phyloP scores from a whole-genome alignment of 2,329 filamentous ascomycete genomes.

The Colletotrichum godetiae region DNA sequence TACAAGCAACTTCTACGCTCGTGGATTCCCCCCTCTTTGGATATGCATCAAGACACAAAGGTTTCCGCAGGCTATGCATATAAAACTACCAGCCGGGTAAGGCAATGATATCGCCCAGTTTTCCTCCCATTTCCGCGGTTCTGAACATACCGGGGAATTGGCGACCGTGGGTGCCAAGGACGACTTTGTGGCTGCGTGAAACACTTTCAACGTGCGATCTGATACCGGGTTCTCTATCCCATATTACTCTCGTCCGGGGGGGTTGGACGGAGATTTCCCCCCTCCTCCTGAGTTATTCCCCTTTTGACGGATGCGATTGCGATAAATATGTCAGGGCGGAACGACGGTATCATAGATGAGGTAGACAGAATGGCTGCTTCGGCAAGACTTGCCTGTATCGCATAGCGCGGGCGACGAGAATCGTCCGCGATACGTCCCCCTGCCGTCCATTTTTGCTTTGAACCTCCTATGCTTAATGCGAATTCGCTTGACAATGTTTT shows the following conservation, averaged over 20 bases:
- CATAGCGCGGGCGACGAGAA: not conserved
- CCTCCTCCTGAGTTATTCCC: not conserved
- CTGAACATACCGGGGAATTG: not conserved
- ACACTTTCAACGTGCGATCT: conserved; percentile 24
- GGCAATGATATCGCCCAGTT: not conserved
- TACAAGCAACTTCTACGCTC: not conserved
- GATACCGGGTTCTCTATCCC: conserved; percentile 24
- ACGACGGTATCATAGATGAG: not conserved
- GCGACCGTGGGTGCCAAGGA: conserved; percentile 13
- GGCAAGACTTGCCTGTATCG: conserved; percentile 6
- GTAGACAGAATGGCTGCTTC: not conserved
- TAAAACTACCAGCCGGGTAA: not conserved
- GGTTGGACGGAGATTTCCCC: not conserved
- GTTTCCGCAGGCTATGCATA: not conserved
- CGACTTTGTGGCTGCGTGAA: conserved; percentile 22
- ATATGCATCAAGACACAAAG: not conserved
- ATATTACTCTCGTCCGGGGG: conserved; percentile 1
- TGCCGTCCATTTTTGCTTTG: not conserved
- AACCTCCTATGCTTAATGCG: not conserved
- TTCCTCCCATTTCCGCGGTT: not conserved
- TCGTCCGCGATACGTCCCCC: not conserved
- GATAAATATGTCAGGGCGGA: not conserved
- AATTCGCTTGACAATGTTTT: not conserved
- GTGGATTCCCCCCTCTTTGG: not conserved
- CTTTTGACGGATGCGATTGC: not conserved